Conservation (phyloP, 768 basidiomycete genomes). For the Gloeophyllum trabeum region DNA sequence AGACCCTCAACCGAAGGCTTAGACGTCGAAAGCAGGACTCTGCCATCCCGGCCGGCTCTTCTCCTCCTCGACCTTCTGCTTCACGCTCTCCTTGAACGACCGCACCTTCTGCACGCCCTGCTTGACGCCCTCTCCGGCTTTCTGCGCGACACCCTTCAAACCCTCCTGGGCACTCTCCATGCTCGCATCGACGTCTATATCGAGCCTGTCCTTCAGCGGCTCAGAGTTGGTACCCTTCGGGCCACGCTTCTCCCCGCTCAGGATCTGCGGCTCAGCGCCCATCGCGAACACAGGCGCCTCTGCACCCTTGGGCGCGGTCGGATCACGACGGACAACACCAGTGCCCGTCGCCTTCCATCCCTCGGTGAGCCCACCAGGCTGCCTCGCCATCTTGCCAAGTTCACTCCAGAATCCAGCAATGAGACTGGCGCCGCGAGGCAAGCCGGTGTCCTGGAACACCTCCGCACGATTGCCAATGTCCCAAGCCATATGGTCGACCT, state of each 20-base stretch:
- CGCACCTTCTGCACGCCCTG: conserved; percentile 13
- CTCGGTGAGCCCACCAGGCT: conserved; percentile 22
- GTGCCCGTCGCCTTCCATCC: conserved; percentile 51
- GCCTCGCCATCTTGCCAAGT: conserved; percentile 40
- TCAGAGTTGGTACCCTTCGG: conserved; percentile 46
- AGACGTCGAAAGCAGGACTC: conserved; percentile 24
- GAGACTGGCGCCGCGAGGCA: conserved; percentile 33
- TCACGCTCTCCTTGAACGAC: conserved; percentile 14
- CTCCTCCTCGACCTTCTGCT: conserved; percentile 21
- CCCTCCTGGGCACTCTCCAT: conserved; percentile 7
- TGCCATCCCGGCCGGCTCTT: conserved; percentile 21
- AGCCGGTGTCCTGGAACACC: conserved; percentile 57
- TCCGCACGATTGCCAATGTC: conserved; percentile 46
- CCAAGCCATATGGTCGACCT: conserved; percentile 43
- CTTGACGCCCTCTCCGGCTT: conserved; percentile 6
- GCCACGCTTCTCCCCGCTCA: conserved; percentile 56
- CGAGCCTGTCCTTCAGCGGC: conserved; percentile 21
- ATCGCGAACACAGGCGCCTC: conserved; percentile 39
- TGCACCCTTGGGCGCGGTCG: conserved; percentile 7
- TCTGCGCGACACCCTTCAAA: conserved; percentile 15
- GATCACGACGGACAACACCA: conserved; percentile 46
- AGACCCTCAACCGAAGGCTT: no score
- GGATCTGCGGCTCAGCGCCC: conserved; percentile 66
- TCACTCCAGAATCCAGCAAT: conserved; percentile 64
- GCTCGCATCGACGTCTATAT: conserved; percentile 9